Evolutionary conservation across 208 protist genomes (phyloP).

Genomic region (Trypanosoma avium): DNA sequence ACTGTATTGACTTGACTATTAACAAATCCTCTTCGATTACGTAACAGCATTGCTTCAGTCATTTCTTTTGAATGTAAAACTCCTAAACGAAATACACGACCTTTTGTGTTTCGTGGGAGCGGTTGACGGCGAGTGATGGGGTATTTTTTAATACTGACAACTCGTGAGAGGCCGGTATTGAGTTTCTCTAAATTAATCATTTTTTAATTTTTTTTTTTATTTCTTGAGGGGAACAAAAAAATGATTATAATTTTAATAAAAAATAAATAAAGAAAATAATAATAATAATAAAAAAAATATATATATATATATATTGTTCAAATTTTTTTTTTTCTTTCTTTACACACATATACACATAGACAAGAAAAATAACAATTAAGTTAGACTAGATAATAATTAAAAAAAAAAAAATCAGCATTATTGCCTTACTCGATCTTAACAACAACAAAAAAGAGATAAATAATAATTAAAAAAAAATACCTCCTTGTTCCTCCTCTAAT

Average conservation of each 20-base stretch:
- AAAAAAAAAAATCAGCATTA: background rate
- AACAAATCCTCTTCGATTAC: slow-evolving; percentile 77
- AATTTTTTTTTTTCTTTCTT: too few species aligned
- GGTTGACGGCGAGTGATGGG: slow-evolving; percentile 39
- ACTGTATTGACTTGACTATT: slow-evolving; percentile 84
- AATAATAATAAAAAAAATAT: too few species aligned
- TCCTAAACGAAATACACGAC: slow-evolving; percentile 73
- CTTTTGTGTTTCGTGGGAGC: slow-evolving; percentile 42
- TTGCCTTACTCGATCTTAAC: too few species aligned
- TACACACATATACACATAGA: too few species aligned
- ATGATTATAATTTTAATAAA: background rate
- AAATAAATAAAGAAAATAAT: slow-evolving; percentile 14
- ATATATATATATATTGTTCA: too few species aligned
- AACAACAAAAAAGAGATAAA: background rate
- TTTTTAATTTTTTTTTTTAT: too few species aligned
- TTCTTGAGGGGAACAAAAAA: too few species aligned
- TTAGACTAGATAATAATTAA: background rate
- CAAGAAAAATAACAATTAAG: background rate
- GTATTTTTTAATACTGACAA: slow-evolving; percentile 62
- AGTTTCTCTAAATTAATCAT: slow-evolving; percentile 52
- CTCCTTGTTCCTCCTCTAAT: slow-evolving; percentile 21
- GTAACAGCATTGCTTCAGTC: slow-evolving; percentile 48
- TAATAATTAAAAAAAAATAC: slow-evolving; percentile 6
- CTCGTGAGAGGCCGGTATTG: slow-evolving; percentile 65
- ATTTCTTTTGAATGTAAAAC: slow-evolving; percentile 73